Evolutionary conservation across 352 stramenopile genomes (phyloP), one percentile per base, ranked within the genome.

Genomic region (Pythium dissimile): DNA sequence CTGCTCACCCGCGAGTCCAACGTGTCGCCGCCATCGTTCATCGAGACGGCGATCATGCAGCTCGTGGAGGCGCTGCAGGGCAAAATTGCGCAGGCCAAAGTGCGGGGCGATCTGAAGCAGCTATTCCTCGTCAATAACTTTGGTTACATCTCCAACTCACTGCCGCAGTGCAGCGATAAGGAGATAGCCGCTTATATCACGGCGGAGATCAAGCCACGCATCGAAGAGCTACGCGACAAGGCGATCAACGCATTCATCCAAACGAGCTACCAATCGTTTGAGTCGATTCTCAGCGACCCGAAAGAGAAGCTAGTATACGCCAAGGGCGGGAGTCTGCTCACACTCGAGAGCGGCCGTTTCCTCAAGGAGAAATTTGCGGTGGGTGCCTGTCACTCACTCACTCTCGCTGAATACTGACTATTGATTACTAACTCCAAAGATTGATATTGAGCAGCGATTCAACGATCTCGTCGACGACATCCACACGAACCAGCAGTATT

Each of bases 61-160:
- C 62, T 94, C 3, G 66, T 88, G 5, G 76, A 87, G 28, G 61
- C 71, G 26, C 64, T 94, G 10, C 71, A 77, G 42, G 41, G 62
- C 11, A 90, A 88, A 43, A 76, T 60, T 10, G 58, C 73, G 0
- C 72, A 80, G 38, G 61, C 77, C 27, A 89, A 88, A 64, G 73
- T 67, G 2, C 75, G 80, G 56, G 59, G 64, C 18, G 75, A 84
- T 16, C 59, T 91, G 18, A 87, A 85, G 41, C 71, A 79, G 16
- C 67, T 98, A n/a, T 98, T 98, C 62, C 79, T 97, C 24, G 84
- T 92, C 37, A 98, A 98, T 73, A 98, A 98, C 62, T 93, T 86
- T 15, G 89, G 88, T 38, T 98, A 96, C 60, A 71, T 98, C 13
- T 66, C 83, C 10, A 91, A 88, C 31, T 84, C 89, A 23, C 67